These are phyloP conservation scores for Haplosporangium sp. DNA, from an alignment of 371 early-diverging fungal genomes.

Conservation along the genomic window DNA sequence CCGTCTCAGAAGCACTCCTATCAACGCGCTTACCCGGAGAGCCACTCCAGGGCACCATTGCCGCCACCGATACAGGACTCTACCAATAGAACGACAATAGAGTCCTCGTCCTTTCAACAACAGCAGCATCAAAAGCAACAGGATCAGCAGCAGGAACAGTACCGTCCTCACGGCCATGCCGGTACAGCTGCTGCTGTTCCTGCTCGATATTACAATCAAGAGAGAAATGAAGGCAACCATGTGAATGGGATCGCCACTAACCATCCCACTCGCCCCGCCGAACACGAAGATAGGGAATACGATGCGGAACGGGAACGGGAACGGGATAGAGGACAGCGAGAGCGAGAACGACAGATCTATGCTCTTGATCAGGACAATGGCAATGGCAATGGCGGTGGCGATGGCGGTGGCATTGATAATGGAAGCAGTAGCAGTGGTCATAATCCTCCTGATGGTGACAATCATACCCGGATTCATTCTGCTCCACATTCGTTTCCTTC, in stretches of 20 bases:
- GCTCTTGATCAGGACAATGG: neutral
- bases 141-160: neutral
- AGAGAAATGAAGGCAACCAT: neutral
- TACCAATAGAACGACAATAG: too few species aligned
- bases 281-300: neutral
- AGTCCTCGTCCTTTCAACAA: too few species aligned
- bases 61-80: too few species aligned
- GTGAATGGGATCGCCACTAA: neutral
- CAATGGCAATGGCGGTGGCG: neutral
- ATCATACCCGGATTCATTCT: constrained; percentile 33
- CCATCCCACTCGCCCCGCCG: constrained; percentile 1
- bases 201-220: too few species aligned
- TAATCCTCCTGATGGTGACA: neutral
- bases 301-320: neutral
- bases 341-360: constrained; percentile 1
- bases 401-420: neutral
- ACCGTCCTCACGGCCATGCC: neutral
- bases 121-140: constrained; percentile 7
- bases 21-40: too few species aligned
- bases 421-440: neutral
- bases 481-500: constrained; percentile 29
- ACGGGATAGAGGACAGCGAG: neutral
- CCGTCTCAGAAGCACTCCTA: constrained; percentile 7
- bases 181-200: too few species aligned
- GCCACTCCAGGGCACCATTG: too few species aligned